Evolutionary conservation across 257 asterid genomes (phyloP), one percentile per base, ranked within the genome.

Genomic region (Penstemon barbatus): DNA sequence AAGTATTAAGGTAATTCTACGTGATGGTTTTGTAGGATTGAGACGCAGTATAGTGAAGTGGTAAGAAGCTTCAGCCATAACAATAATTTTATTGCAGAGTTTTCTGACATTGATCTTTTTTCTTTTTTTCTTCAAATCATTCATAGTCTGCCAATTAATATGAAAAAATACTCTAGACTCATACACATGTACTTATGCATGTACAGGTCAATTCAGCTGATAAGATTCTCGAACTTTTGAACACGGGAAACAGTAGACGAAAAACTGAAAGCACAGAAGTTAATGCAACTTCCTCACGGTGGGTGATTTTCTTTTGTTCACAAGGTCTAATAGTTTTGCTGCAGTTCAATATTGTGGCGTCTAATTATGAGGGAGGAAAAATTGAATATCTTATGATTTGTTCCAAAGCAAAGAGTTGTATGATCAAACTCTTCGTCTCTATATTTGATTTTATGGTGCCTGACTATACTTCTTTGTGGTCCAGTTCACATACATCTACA

Each of bases 251-350:
- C 82, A 86, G 97, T 76, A 86, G 97, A 71, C 86, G 98, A 59
- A 92, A 92, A 79, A 92, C 98, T 12, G 97, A 92, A 76, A 88
- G 90, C 83, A 92, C 97, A 36, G 96, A 84, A 83, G 95, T 80
- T 69, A 92, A 92, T 82, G 84, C 77, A 83, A 89, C 97, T 75
- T 92, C 98, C 43, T 92, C 98, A 5, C 95, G 98, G 98, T 92
- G 71, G 71, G 96, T 82, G 64, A 54, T 75, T 41, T 74, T 61
- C 41, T 68, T 58, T 46, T 25, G 19, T 53, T 18, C 71, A 38
- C 61, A 19, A 44, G 25, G 43, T 68, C 36, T 59, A 10, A 58
- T 65, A 52, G 25, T 25, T 40, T 61, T 49, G 7, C 63, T 71
- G 57, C 63, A 65, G 33, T 43, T 44, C 57, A 63, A 59, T 71